Conservation (phyloP, 2,329 filamentous ascomycete genomes). For the Arthroderma sp. region DNA sequence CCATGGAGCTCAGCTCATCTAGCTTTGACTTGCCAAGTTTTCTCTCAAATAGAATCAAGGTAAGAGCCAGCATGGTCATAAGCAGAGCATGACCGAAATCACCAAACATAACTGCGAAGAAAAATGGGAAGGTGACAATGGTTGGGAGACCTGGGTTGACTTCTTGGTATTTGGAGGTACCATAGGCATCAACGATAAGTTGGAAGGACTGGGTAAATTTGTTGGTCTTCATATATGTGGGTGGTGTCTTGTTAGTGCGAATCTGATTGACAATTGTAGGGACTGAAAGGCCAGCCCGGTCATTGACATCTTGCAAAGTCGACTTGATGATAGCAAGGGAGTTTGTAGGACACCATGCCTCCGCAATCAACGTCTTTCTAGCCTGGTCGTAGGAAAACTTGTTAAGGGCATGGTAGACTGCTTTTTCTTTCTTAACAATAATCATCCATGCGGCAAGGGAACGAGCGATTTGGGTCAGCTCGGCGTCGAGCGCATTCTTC, state of each 20-base stretch:
- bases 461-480: conserved; percentile 85
- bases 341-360: conserved; percentile 94
- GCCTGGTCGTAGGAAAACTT: conserved; percentile 93
- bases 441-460: conserved; percentile 96
- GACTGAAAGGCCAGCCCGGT: conserved; percentile 87
- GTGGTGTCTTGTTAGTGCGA: conserved; percentile 89
- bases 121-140: conserved; percentile 96
- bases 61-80: conserved; percentile 69
- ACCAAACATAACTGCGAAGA: conserved; percentile 99
- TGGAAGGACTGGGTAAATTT: conserved; percentile 98
- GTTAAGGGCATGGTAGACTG: conserved; percentile 89
- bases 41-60: conserved; percentile 97
- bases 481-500: conserved; percentile 82
- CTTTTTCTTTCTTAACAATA: conserved; percentile 95
- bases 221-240: conserved; percentile 95
- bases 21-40: conserved; percentile 72
- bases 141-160: conserved; percentile 93
- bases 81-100: conserved; percentile 88
- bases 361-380: conserved; percentile 88
- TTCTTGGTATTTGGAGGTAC: conserved; percentile 92
- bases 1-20: conserved; percentile 95
- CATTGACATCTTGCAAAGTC: conserved; percentile 91
- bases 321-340: conserved; percentile 80
- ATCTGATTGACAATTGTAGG: conserved; percentile 98
- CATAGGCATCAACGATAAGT: conserved; percentile 97